phyloP scores from a whole-genome alignment of 331 rosid genomes.

The Stylosanthes scabra region DNA sequence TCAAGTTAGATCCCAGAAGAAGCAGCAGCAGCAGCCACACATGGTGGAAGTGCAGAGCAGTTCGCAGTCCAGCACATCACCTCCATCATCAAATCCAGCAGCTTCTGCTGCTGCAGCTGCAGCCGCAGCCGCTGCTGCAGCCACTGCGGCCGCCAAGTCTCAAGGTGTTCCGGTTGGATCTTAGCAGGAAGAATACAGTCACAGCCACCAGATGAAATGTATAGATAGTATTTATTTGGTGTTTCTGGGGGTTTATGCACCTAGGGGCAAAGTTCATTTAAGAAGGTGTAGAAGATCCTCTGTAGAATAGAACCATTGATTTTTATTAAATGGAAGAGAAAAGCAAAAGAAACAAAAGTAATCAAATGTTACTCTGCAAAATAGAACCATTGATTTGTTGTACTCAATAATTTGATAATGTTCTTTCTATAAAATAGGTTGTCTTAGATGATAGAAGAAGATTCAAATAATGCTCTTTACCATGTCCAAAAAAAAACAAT shows the following conservation, averaged over 20 bases:
- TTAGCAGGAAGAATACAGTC: slow-evolving; percentile 9
- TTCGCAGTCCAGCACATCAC: slow-evolving; percentile 50
- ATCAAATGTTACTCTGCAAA: background rate
- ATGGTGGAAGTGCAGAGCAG: slow-evolving; percentile 52
- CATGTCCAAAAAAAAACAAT: too few species aligned
- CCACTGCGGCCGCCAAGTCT: slow-evolving; percentile 42
- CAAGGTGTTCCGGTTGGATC: slow-evolving; percentile 31
- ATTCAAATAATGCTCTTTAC: too few species aligned
- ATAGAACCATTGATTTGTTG: background rate
- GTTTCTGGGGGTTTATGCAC: background rate
- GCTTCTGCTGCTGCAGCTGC: slow-evolving; percentile 33
- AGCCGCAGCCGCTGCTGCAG: slow-evolving; percentile 32
- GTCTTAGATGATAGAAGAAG: background rate
- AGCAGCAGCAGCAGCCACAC: slow-evolving; percentile 37
- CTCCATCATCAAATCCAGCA: slow-evolving; percentile 30
- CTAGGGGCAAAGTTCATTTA: background rate
- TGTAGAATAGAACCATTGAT: slow-evolving; percentile 3
- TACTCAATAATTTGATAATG: background rate
- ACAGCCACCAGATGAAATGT: slow-evolving; percentile 4
- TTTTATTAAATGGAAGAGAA: too few species aligned
- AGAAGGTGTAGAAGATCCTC: slow-evolving; percentile 11
- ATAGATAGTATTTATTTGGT: slow-evolving; percentile 18
- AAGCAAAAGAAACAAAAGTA: too few species aligned
- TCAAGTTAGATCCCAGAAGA: slow-evolving; percentile 54
- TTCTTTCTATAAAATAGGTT: background rate